Conservation (phyloP, 2,329 filamentous ascomycete species). For the Aspergillus felis region DNA sequence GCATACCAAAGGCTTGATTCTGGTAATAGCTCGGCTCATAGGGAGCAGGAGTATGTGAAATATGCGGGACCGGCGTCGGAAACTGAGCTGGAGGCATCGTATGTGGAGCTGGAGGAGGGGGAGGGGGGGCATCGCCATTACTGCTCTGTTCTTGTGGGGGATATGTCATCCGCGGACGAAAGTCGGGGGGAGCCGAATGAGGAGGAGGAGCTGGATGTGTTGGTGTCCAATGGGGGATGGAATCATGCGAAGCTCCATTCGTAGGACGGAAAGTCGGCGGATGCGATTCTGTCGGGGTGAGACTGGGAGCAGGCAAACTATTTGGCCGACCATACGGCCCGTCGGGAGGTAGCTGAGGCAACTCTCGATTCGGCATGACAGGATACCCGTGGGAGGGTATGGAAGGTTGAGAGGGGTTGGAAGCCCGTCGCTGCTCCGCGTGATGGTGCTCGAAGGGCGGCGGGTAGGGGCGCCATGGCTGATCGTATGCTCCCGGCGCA, state of each 20-base stretch:
- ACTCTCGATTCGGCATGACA: conserved; percentile 29
- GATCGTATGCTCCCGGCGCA: conserved; percentile 28
- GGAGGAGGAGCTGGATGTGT: conserved; percentile 17
- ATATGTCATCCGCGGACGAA: conserved; percentile 30
- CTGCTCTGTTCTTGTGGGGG: conserved; percentile 26
- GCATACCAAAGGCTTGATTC: conserved; percentile 27
- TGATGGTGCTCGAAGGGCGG: conserved; percentile 26
- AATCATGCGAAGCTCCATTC: conserved; percentile 32
- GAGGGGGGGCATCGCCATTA: conserved; percentile 29
- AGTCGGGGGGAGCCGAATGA: conserved; percentile 28
- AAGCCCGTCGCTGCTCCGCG: conserved; percentile 27
- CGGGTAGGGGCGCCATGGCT: conserved; percentile 29
- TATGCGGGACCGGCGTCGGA: conserved; percentile 20
- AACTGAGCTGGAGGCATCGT: conserved; percentile 29
- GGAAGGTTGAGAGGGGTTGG: conserved; percentile 24
- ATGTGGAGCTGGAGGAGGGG: conserved; percentile 15
- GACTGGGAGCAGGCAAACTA: conserved; percentile 27
- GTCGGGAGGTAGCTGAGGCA: conserved; percentile 32
- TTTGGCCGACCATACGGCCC: conserved; percentile 31
- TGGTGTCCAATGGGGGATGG: conserved; percentile 28
- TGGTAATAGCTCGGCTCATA: conserved; percentile 32
- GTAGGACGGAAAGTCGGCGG: conserved; percentile 29
- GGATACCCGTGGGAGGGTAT: conserved; percentile 27
- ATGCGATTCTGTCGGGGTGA: conserved; percentile 24
- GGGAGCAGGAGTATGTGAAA: conserved; percentile 26